Percentiles rank a stretch among this genome's conserved stretches.
These are phyloP conservation scores for Stentor coeruleus DNA, from an alignment of 73 alveolate species.

Conservation along the genomic window DNA sequence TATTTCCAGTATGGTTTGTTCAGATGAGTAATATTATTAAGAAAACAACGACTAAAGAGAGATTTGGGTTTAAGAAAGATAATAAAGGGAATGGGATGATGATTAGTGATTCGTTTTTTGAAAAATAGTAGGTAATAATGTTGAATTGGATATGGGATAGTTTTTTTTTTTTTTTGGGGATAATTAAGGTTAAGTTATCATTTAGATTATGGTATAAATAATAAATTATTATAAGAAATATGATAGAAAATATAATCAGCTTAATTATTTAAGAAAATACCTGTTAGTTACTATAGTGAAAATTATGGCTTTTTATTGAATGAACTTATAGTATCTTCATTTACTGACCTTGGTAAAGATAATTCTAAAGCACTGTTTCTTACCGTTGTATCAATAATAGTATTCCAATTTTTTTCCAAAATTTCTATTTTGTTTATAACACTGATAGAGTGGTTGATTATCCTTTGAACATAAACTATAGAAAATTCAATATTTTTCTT, in stretches of 20 bases:
- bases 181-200: too few species aligned
- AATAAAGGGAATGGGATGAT: background rate
- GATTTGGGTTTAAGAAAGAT: background rate
- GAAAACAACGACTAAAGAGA: background rate
- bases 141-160: too few species aligned
- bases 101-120: too few species aligned
- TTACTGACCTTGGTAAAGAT: background rate
- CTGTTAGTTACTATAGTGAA: too few species aligned
- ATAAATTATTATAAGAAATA: too few species aligned
- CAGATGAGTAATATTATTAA: background rate
- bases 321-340: constrained; percentile 8
- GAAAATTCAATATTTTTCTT: constrained; percentile 6
- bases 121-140: too few species aligned
- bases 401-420: background rate
- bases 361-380: background rate
- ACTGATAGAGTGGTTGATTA: background rate
- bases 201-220: too few species aligned
- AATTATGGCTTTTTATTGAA: too few species aligned
- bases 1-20: background rate
- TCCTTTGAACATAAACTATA: constrained; percentile 1
- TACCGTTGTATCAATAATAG: background rate
- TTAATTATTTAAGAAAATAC: too few species aligned
- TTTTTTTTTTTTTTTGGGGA: too few species aligned
- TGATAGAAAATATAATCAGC: too few species aligned
- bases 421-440: background rate